These are phyloP conservation scores for Barnettozyma salicaria DNA, from an alignment of 805 yeast genomes.

Conservation along the genomic window DNA sequence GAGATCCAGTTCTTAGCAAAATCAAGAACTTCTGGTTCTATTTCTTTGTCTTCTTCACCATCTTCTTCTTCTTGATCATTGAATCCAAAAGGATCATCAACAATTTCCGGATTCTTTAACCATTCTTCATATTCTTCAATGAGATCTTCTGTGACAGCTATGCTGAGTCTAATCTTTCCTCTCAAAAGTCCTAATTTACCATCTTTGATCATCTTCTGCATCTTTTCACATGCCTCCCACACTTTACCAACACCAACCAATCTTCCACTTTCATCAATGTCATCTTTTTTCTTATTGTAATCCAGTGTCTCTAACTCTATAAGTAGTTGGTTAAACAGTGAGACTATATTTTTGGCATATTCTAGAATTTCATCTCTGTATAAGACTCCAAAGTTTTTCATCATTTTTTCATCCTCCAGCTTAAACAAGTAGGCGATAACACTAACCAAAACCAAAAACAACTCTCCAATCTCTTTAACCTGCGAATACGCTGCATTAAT, in stretches of 20 bases:
- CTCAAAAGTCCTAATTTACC: slow-evolving; percentile 54
- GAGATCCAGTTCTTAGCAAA: slow-evolving; percentile 45
- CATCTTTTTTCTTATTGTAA: slow-evolving; percentile 15
- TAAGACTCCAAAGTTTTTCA: slow-evolving; percentile 29
- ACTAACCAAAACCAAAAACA: slow-evolving; percentile 40
- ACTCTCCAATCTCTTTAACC: slow-evolving; percentile 39
- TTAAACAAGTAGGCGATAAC: slow-evolving; percentile 35
- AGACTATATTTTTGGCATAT: slow-evolving; percentile 15
- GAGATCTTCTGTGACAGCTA: slow-evolving; percentile 51
- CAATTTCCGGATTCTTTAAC: slow-evolving; percentile 51
- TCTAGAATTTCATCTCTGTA: slow-evolving; percentile 24
- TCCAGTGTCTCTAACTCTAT: slow-evolving; percentile 22
- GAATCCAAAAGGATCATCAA: slow-evolving; percentile 47
- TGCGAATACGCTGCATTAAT: slow-evolving; percentile 45
- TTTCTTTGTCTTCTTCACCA: slow-evolving; percentile 27
- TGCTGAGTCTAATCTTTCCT: slow-evolving; percentile 37
- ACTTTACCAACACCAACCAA: slow-evolving; percentile 58
- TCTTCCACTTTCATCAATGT: slow-evolving; percentile 32
- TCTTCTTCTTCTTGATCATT: slow-evolving; percentile 29
- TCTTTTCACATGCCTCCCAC: slow-evolving; percentile 60
- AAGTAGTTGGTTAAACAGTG: slow-evolving; percentile 17
- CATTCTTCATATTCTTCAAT: slow-evolving; percentile 65
- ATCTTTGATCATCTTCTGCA: slow-evolving; percentile 35
- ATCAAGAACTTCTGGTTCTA: slow-evolving; percentile 32
- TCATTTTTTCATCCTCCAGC: slow-evolving; percentile 25